Conservation (phyloP, 768 basidiomycete species). For the Boletus rubropictus region DNA sequence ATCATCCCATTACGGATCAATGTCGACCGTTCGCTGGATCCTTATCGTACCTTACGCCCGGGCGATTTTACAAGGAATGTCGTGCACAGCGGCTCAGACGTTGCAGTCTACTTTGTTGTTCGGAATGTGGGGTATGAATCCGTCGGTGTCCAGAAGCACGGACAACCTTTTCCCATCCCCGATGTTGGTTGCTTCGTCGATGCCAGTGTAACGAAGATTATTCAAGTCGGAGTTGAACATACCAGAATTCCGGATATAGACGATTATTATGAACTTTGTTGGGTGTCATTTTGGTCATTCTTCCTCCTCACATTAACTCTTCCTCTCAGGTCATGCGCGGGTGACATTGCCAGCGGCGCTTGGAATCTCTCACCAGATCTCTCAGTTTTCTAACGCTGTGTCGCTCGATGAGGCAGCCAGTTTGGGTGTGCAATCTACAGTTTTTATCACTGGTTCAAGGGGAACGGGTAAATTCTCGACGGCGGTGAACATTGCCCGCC, state of each 20-base stretch:
- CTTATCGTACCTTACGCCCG: constrained; percentile 4
- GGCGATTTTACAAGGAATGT: constrained; percentile 2
- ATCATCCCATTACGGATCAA: constrained; percentile 62
- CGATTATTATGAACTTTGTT: constrained; percentile 49
- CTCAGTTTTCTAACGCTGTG: constrained; percentile 55
- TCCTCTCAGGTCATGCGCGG: constrained; percentile 18
- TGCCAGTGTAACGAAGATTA: constrained; percentile 60
- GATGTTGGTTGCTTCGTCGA: constrained; percentile 87
- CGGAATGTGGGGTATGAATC: constrained; percentile 70
- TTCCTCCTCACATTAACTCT: constrained; percentile 2
- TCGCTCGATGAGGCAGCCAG: constrained; percentile 50
- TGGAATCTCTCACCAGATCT: constrained; percentile 43
- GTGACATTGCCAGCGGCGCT: background rate
- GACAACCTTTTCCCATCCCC: constrained; percentile 52
- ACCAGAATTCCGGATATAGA: constrained; percentile 49
- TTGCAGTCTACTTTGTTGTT: constrained; percentile 70
- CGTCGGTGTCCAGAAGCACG: constrained; percentile 33
- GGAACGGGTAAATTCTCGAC: constrained; percentile 79
- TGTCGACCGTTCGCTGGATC: constrained; percentile 37
- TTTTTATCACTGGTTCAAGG: constrained; percentile 72
- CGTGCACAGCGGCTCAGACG: constrained; percentile 24
- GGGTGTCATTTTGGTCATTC: constrained; percentile 11
- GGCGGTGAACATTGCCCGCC: constrained; percentile 48
- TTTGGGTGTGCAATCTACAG: constrained; percentile 60
- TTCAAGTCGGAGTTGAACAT: constrained; percentile 76